Evolutionary conservation across 2,329 filamentous ascomycete genomes (phyloP).

Genomic region (Botrytis cinerea): DNA sequence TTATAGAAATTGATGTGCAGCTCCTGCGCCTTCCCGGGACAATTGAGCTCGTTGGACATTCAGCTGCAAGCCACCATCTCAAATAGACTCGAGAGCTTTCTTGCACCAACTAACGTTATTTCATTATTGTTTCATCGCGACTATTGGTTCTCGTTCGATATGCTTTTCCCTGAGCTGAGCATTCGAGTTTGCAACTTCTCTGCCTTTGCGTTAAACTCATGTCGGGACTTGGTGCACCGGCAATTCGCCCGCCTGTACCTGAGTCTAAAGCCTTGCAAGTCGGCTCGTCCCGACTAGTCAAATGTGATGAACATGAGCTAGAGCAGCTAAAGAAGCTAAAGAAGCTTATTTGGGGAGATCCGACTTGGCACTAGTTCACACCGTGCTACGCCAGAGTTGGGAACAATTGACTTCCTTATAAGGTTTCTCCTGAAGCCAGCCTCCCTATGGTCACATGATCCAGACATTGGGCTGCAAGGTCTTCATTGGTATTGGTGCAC

Average conservation of each 20-base stretch:
- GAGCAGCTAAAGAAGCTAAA: not conserved
- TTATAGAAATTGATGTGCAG: not conserved
- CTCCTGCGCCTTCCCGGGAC: not conserved
- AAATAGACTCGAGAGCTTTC: not conserved
- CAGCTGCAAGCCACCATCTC: conserved; percentile 2
- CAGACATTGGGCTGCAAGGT: not conserved
- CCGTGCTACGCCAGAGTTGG: not conserved
- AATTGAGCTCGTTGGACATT: not conserved
- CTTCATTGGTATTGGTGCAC: not conserved
- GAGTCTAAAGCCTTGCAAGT: not conserved
- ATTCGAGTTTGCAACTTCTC: not conserved
- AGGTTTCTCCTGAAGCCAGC: not conserved
- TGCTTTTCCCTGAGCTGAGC: not conserved
- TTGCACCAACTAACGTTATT: not conserved
- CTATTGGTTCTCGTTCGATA: not conserved
- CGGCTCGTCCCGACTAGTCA: not conserved
- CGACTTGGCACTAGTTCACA: not conserved
- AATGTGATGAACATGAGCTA: not conserved
- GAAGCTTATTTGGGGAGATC: conserved; percentile 16
- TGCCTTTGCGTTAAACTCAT: not conserved
- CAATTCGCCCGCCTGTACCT: not conserved
- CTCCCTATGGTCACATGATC: not conserved
- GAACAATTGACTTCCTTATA: not conserved
- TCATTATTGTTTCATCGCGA: not conserved
- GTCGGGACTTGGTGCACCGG: not conserved